These are phyloP conservation scores for Aspergillus biplanus DNA, from an alignment of 495 filamentous ascomycete species.

Conservation along the genomic window DNA sequence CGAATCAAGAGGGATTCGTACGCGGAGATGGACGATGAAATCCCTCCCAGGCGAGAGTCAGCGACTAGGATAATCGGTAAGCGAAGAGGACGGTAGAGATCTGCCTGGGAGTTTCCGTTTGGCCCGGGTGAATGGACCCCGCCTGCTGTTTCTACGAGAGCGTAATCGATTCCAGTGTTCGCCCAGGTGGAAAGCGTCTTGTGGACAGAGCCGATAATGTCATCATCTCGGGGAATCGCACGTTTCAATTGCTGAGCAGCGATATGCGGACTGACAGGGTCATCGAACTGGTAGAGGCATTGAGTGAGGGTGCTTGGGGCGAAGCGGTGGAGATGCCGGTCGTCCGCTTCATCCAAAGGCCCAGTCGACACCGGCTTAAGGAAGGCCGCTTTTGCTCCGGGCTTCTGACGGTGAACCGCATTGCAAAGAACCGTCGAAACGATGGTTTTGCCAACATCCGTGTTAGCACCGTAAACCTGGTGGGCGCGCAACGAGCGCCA, in stretches of 20 bases:
- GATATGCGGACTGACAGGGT: conserved; percentile 74
- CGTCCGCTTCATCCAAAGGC: conserved; percentile 66
- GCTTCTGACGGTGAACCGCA: conserved; percentile 49
- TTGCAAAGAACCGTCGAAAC: conserved; percentile 71
- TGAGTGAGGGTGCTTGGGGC: conserved; percentile 54
- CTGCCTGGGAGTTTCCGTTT: conserved; percentile 73
- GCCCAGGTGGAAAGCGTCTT: conserved; percentile 49
- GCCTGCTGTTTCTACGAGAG: conserved; percentile 76
- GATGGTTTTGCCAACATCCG: conserved; percentile 79
- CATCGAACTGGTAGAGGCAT: conserved; percentile 69
- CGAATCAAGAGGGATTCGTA: conserved; percentile 73
- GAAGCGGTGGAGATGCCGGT: conserved; percentile 63
- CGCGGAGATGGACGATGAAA: conserved; percentile 73
- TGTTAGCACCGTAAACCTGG: conserved; percentile 80
- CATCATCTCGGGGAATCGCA: conserved; percentile 49
- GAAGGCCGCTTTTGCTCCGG: conserved; percentile 56
- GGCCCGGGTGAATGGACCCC: conserved; percentile 76
- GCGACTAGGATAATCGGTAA: conserved; percentile 73
- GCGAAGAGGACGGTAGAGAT: conserved; percentile 70
- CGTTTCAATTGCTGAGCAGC: conserved; percentile 54
- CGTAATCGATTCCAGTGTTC: conserved; percentile 38
- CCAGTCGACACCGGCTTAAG: conserved; percentile 81
- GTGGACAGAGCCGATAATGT: conserved; percentile 51
- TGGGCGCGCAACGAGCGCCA: conserved; percentile 65
- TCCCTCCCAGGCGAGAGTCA: conserved; percentile 72